Evolutionary conservation across 2,329 filamentous ascomycete species (phyloP), one percentile per base, ranked within the genome.

Genomic region (Elsinoe necatrix): DNA sequence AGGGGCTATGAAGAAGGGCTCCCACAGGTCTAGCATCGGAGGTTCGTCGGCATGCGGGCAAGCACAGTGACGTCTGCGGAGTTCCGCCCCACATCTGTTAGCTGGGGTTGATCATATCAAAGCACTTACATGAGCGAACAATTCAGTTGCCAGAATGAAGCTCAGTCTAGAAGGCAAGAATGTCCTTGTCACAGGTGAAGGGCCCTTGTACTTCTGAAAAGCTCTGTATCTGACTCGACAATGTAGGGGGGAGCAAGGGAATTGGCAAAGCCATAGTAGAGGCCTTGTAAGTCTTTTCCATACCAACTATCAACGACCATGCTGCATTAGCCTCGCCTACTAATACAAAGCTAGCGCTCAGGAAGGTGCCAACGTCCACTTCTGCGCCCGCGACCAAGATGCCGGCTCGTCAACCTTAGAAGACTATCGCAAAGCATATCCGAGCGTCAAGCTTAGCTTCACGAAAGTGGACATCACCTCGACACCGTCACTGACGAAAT

Each of bases 301-400:
- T 12, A 3, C 39, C 3, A 18, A 31, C n/a, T n/a, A 9, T 23
- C 25, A 21, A 9, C 16, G n/a, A 4, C 14, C 20, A 27, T 51
- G 9, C 18, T 18, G n/a, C 47, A 21, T 29, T 29, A 27, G 18
- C 3, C 4, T 16, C n/a, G 14, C 4, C n/a, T 16, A 16, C 37
- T 4, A 54, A 23, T 21, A 9, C 14, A 11, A n/a, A 31, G 7
- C 18, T 29, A 58, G 57, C 55, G 62, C 67, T 20, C 43, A 57
- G 29, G 66, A 68, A 61, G 64, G 64, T 42, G 65, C 66, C 11
- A 65, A 57, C 9, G 66, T 68, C n/a, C 61, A 67, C 54, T 67
- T 66, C 60, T 68, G 66, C 58, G 63, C 63, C 11, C 61, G 66
- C 39, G 66, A 62, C 5, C 39, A 59, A 37, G 43, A 50, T 23